These are phyloP conservation scores for Colletotrichum liriopes DNA, from an alignment of 2,329 filamentous ascomycete species.

Conservation along the genomic window DNA sequence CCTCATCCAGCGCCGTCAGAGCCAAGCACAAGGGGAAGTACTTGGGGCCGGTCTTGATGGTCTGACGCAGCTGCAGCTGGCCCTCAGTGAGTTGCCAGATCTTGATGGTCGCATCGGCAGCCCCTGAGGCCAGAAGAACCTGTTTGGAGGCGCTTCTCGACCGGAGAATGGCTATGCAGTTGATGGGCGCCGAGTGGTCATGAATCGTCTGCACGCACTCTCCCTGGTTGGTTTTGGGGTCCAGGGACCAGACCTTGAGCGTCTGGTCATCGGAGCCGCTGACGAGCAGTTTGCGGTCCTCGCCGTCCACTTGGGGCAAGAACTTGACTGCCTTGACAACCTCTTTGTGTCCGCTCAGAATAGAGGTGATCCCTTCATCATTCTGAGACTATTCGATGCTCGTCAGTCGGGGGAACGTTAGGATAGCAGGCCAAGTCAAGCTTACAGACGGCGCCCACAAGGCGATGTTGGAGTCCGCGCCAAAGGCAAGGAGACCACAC, in stretches of 20 bases:
- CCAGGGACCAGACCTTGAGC: conserved; percentile 78
- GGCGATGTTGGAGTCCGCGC: conserved; percentile 89
- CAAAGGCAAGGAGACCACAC: conserved; percentile 85
- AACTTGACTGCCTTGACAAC: conserved; percentile 89
- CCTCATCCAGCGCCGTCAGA: conserved; percentile 71
- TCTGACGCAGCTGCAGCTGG: conserved; percentile 73
- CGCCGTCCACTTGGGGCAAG: conserved; percentile 66
- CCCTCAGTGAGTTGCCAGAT: conserved; percentile 76
- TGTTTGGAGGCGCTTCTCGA: conserved; percentile 48
- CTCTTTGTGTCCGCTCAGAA: conserved; percentile 84
- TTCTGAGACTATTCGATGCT: conserved; percentile 27
- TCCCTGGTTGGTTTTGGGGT: conserved; percentile 48
- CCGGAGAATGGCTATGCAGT: conserved; percentile 71
- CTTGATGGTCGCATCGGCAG: conserved; percentile 81
- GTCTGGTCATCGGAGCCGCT: conserved; percentile 87
- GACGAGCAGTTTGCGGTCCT: conserved; percentile 73
- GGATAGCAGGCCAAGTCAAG: neutral
- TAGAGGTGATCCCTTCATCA: conserved; percentile 70
- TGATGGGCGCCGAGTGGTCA: conserved; percentile 83
- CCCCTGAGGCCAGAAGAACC: conserved; percentile 81
- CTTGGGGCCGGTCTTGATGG: conserved; percentile 80
- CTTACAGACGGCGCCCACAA: conserved; percentile 79
- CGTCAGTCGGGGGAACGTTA: neutral
- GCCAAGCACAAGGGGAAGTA: conserved; percentile 88
- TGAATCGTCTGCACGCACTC: conserved; percentile 69